Conservation (phyloP, 2,329 filamentous ascomycete species). For the Xylariaceae sp. region DNA sequence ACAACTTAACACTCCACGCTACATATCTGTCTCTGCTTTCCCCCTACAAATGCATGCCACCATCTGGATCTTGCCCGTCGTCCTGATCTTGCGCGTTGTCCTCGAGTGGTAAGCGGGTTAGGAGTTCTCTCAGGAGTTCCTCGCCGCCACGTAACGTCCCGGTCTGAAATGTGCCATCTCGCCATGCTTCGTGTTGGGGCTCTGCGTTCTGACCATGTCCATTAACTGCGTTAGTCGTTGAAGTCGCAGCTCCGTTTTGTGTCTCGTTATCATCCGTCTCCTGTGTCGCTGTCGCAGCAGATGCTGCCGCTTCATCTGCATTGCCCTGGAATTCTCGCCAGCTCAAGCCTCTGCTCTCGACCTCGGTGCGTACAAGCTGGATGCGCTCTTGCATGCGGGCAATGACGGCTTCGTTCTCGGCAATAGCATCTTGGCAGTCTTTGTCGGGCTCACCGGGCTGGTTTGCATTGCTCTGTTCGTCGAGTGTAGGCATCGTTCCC, state of each 20-base stretch:
- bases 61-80: constrained; percentile 55
- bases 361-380: constrained; percentile 67
- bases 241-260: constrained; percentile 3
- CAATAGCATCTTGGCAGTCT: constrained; percentile 76
- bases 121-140: constrained; percentile 62
- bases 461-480: constrained; percentile 30
- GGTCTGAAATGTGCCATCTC: constrained; percentile 68
- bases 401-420: constrained; percentile 74
- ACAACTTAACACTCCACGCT: neutral
- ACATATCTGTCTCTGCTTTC: neutral
- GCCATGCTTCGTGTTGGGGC: constrained; percentile 57
- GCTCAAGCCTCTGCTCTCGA: constrained; percentile 62
- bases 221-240: constrained; percentile 36
- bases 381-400: constrained; percentile 71
- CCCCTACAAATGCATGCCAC: constrained; percentile 67
- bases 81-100: too few relatives aligned
- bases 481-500: constrained; percentile 47
- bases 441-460: constrained; percentile 58
- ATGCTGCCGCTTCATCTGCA: constrained; percentile 45
- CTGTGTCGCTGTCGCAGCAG: constrained; percentile 12
- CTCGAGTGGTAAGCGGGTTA: constrained; percentile 59
- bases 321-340: constrained; percentile 64
- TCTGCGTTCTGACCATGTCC: constrained; percentile 29
- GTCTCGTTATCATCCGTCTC: neutral
- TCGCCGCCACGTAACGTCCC: constrained; percentile 65